Percentiles rank a stretch among this genome's conserved stretches.
Evolutionary conservation across 129 eudicot species (phyloP).

Genomic region (Artemisia argyi): DNA sequence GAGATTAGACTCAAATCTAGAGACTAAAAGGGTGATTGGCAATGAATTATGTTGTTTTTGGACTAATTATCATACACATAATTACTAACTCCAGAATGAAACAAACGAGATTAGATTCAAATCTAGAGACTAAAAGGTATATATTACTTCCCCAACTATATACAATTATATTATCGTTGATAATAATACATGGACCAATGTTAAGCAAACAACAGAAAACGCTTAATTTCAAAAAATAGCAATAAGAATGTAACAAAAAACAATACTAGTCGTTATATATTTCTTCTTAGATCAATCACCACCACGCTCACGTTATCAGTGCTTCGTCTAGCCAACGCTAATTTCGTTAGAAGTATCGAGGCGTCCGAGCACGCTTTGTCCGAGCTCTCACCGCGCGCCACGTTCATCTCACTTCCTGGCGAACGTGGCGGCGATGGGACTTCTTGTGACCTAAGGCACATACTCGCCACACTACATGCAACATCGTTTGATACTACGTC

Average conservation of each 20-base stretch:
- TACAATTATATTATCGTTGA: slow-evolving; percentile 17
- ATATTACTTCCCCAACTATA: slow-evolving; percentile 18
- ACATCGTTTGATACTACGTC: slow-evolving; percentile 93
- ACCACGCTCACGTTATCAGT: slow-evolving; percentile 87
- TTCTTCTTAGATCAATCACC: slow-evolving; percentile 74
- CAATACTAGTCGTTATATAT: not conserved
- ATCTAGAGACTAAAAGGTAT: not conserved
- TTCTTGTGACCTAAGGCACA: slow-evolving; percentile 62
- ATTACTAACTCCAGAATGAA: not conserved
- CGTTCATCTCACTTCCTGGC: slow-evolving; percentile 45
- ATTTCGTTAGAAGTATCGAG: slow-evolving; percentile 77
- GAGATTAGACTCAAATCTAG: not conserved
- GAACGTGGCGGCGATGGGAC: slow-evolving; percentile 56
- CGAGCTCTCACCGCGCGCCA: slow-evolving; percentile 65
- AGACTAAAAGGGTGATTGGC: no score
- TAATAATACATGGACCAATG: slow-evolving; percentile 3
- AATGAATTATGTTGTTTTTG: not conserved
- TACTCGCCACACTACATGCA: slow-evolving; percentile 83
- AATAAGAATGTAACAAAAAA: not conserved
- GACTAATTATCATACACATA: not conserved
- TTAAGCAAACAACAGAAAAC: slow-evolving; percentile 1
- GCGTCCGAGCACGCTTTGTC: slow-evolving; percentile 95
- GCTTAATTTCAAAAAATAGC: not conserved
- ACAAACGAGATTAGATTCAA: not conserved
- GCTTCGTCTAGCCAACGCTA: slow-evolving; percentile 89